These are phyloP conservation scores for Myxozyma monticola DNA, from an alignment of 805 yeast species.

Conservation along the genomic window DNA sequence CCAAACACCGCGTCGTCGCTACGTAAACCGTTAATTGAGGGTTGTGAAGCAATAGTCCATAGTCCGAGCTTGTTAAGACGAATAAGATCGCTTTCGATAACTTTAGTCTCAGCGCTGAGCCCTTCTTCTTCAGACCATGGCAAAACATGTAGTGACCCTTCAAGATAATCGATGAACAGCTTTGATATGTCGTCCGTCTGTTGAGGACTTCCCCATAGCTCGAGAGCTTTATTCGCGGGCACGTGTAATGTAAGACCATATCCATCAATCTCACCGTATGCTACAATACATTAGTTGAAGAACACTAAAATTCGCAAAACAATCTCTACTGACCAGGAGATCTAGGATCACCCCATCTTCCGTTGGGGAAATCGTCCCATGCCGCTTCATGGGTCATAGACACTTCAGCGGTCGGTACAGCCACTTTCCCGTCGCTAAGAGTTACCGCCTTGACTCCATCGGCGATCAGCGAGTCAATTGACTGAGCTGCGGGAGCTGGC, in stretches of 20 bases:
- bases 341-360: slow-evolving; percentile 97
- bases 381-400: slow-evolving; percentile 25
- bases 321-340: slow-evolving; percentile 96
- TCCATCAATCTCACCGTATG: slow-evolving; percentile 97
- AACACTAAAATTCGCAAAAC: not conserved
- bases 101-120: slow-evolving; percentile 82
- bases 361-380: slow-evolving; percentile 99
- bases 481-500: slow-evolving; percentile 51
- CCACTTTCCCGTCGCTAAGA: slow-evolving; percentile 5
- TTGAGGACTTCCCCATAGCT: slow-evolving; percentile 85
- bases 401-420: too few relatives aligned
- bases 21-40: slow-evolving; percentile 77
- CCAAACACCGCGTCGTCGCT: slow-evolving; percentile 89
- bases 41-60: slow-evolving; percentile 93
- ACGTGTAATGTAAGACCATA: slow-evolving; percentile 90
- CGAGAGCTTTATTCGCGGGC: slow-evolving; percentile 63
- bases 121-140: slow-evolving; percentile 89
- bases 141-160: slow-evolving; percentile 65
- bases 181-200: slow-evolving; percentile 57
- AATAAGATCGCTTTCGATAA: slow-evolving; percentile 88
- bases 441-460: slow-evolving; percentile 38
- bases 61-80: slow-evolving; percentile 66
- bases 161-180: slow-evolving; percentile 66
- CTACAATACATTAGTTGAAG: slow-evolving; percentile 58
- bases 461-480: slow-evolving; percentile 92